Percentiles rank a stretch among this genome's conserved stretches.
phyloP scores from a whole-genome alignment of 2,329 filamentous ascomycete species.

The Fusarium mexicanum region DNA sequence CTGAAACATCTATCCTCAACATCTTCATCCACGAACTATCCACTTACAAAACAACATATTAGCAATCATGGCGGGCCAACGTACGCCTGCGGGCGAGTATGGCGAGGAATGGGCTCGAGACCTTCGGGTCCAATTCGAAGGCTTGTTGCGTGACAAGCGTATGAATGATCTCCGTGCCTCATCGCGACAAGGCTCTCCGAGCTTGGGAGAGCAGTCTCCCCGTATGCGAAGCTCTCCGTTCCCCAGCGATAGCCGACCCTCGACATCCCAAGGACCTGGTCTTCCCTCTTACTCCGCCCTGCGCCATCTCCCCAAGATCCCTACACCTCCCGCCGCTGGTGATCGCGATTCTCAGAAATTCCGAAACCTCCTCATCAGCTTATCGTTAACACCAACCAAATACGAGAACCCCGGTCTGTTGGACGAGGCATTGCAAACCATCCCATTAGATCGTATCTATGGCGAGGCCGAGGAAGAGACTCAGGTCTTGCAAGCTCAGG shows the following conservation, averaged over 20 bases:
- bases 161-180: slow-evolving; percentile 76
- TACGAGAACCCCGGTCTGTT: slow-evolving; percentile 96
- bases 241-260: slow-evolving; percentile 55
- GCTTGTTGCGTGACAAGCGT: slow-evolving; percentile 84
- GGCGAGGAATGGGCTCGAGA: slow-evolving; percentile 82
- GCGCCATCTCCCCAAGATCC: slow-evolving; percentile 65
- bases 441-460: slow-evolving; percentile 92
- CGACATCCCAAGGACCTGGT: slow-evolving; percentile 56
- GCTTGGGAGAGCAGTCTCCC: slow-evolving; percentile 60
- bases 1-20: background rate
- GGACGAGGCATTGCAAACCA: slow-evolving; percentile 87
- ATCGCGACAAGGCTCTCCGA: slow-evolving; percentile 68
- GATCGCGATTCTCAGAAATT: slow-evolving; percentile 79
- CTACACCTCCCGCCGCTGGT: slow-evolving; percentile 73
- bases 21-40: slow-evolving; percentile 2
- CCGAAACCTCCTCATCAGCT: slow-evolving; percentile 81
- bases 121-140: slow-evolving; percentile 85
- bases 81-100: slow-evolving; percentile 55
- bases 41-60: background rate
- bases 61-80: slow-evolving; percentile 52
- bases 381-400: slow-evolving; percentile 88
- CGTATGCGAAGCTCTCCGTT: slow-evolving; percentile 55
- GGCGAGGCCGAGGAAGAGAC: slow-evolving; percentile 92
- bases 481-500: slow-evolving; percentile 87
- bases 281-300: slow-evolving; percentile 60